Percentiles rank a stretch among this genome's conserved stretches.
phyloP scores from a whole-genome alignment of 108 stramenopile genomes.

The Aureococcus anophagefferens region DNA sequence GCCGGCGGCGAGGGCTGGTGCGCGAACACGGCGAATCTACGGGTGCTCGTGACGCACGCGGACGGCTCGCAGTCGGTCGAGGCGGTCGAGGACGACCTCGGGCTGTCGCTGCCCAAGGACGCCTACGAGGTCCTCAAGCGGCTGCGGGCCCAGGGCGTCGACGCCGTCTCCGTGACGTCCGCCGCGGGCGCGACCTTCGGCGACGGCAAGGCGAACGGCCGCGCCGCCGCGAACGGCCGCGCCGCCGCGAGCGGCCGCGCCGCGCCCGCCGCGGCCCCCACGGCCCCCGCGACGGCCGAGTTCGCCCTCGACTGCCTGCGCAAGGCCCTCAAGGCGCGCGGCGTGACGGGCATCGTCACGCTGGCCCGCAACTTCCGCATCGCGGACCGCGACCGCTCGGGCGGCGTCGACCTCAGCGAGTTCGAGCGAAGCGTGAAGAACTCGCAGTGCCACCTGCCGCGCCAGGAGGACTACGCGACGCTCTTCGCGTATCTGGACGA shows the following conservation, averaged over 20 bases:
- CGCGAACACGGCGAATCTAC: constrained; percentile 27
- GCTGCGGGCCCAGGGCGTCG: constrained; percentile 14
- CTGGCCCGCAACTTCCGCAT: background rate
- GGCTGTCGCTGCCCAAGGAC: background rate
- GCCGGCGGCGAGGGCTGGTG: constrained; percentile 35
- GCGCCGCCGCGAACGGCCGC: too few species aligned
- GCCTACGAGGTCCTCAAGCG: constrained; percentile 15
- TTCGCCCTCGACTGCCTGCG: background rate
- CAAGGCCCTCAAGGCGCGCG: background rate
- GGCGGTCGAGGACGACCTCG: constrained; percentile 25
- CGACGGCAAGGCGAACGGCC: too few species aligned
- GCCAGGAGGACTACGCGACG: background rate
- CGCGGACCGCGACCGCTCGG: background rate
- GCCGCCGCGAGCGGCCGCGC: too few species aligned
- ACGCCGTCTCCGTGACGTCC: background rate
- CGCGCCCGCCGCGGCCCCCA: too few species aligned
- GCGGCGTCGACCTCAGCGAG: background rate
- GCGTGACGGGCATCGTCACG: background rate
- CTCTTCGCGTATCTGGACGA: background rate
- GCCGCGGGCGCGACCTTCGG: too few species aligned
- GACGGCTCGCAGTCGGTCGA: constrained; percentile 45
- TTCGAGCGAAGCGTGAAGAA: background rate
- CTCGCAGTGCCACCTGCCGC: background rate
- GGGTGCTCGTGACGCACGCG: constrained; percentile 45
- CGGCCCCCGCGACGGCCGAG: too few species aligned